Evolutionary conservation across 805 yeast species (phyloP), one percentile per base, ranked within the genome.

Genomic region (Priceomyces fermenticarens): DNA sequence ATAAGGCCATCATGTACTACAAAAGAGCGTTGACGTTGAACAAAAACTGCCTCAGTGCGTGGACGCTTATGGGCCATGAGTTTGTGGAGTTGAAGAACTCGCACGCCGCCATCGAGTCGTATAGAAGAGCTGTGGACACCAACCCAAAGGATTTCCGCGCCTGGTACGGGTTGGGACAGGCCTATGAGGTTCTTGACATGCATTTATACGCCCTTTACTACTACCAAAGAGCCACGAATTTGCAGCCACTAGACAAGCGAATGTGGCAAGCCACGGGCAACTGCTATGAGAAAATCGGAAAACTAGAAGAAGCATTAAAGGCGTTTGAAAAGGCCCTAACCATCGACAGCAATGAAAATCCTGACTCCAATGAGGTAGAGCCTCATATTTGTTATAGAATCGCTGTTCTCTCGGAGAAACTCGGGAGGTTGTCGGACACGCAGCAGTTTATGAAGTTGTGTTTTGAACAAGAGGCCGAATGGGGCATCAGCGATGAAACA

Each of bases 51-150:
- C 68, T 89, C 13, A 80, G 88, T 47, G 97, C 98, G 0, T 93
- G 98, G 98, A 93, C 98, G 0, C 70, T 93, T 43, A 89, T 93
- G 97, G 99, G 99, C 9, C 99, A 93, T 63, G 99, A 93, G 65
- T 93, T 88, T 66, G 95, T 93, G 11, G 99, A 93, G 60, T 73
- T 93, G 52, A 90, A 91, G 56, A 93, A 93, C 63, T 85, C 96
- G 1, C 96, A 93, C 62, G 98, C 98, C 1, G 99, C 99, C 1
- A 93, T 93, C 40, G 97, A 91, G 67, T 82, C 95, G 43, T 93
- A 93, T 58, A 68, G 98, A 49, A 69, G 96, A 33, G 99, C 98
- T 0, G 91, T 90, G 1, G 97, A 89, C 57, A 83, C 90, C 2
- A 88, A 87, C 55, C 77, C 81, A 34, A 83, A 85, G 55, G 99